Conservation (phyloP, 495 filamentous ascomycete genomes). For the Xanthoparmelia taractica region DNA sequence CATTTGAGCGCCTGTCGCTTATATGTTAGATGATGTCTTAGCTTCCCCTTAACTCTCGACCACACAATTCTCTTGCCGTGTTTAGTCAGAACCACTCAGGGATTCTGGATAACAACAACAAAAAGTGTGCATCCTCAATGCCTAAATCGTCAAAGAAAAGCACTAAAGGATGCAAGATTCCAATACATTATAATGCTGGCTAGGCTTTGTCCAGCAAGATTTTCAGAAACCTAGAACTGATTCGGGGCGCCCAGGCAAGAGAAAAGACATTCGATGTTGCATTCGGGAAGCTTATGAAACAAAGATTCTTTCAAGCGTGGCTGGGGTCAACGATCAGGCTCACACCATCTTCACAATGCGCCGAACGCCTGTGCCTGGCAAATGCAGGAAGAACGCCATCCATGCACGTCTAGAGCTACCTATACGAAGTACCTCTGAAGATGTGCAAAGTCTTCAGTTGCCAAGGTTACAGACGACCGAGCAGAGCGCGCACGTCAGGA, state of each 20-base stretch:
- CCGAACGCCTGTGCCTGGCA: too few species aligned
- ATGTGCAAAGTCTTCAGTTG: neutral
- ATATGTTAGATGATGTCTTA: neutral
- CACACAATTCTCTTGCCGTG: neutral
- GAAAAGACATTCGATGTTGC: neutral
- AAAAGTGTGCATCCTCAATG: too few species aligned
- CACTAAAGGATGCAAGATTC: neutral
- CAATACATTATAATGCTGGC: neutral
- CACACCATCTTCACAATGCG: conserved; percentile 1
- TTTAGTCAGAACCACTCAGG: neutral
- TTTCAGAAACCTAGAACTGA: neutral
- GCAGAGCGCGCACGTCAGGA: neutral
- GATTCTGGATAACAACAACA: neutral
- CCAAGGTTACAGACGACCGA: neutral
- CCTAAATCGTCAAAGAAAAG: too few species aligned
- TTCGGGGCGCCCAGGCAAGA: neutral
- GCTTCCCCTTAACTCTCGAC: neutral
- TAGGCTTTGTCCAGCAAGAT: neutral
- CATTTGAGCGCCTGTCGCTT: conserved; percentile 2
- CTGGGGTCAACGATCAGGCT: neutral
- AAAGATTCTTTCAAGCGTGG: neutral
- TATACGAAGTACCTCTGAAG: too few species aligned
- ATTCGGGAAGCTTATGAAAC: neutral
- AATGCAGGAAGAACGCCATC: neutral
- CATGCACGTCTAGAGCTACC: too few species aligned